Conservation (phyloP, 306 rosid species). For the Crotalaria pallida region DNA sequence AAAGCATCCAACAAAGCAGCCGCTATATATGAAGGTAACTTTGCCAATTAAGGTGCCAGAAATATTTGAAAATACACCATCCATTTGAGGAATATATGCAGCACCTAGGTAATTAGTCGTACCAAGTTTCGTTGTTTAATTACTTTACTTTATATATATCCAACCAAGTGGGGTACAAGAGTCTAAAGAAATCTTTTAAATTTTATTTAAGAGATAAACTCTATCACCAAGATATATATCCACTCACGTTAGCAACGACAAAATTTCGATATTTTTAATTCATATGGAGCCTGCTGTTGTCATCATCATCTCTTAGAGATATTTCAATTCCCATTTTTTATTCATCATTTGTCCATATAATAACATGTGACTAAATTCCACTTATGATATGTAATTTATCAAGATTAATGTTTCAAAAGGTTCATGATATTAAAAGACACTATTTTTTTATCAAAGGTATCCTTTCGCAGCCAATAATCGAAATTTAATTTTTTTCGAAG, state of each 20-base stretch:
- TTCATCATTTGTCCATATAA: not conserved
- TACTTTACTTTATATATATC: too few relatives aligned
- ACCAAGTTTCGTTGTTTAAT: not conserved
- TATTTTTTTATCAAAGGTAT: too few relatives aligned
- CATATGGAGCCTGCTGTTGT: not conserved
- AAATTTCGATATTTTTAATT: not conserved
- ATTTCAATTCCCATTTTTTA: not conserved
- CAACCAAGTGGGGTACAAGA: not conserved
- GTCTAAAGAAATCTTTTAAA: not conserved
- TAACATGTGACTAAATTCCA: not conserved
- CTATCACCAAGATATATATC: not conserved
- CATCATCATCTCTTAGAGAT: not conserved
- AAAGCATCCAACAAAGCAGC: not conserved
- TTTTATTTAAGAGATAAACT: not conserved
- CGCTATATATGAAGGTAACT: not conserved
- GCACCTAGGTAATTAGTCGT: not conserved
- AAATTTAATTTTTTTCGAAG: too few relatives aligned
- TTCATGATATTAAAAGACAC: slow-evolving; percentile 18
- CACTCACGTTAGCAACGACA: not conserved
- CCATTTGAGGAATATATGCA: not conserved
- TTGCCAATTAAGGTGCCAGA: not conserved
- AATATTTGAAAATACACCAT: too few relatives aligned
- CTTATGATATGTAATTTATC: not conserved
- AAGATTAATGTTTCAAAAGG: not conserved
- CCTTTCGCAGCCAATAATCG: too few relatives aligned